Evolutionary conservation across 495 filamentous ascomycete genomes (phyloP).

Genomic region (Penicillium samsonianum): DNA sequence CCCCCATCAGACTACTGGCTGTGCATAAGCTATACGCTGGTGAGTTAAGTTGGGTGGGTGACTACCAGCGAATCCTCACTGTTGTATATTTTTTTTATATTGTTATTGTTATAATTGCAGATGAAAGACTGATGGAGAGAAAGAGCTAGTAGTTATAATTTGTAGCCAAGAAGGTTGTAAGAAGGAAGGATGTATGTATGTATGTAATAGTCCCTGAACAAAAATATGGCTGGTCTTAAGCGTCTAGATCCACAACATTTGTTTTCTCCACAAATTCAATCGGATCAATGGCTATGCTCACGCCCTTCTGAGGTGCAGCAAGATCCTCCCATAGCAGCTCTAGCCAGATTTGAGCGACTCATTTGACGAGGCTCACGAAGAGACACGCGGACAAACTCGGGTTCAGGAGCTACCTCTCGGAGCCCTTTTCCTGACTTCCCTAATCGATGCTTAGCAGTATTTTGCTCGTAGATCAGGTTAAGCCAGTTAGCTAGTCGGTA

Average conservation of each 20-base stretch:
- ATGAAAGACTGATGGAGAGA: too few species aligned
- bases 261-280: not conserved
- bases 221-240: too few species aligned
- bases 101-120: too few species aligned
- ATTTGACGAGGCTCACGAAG: slow-evolving; percentile 16
- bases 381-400: slow-evolving; percentile 14
- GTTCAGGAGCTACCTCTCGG: slow-evolving; percentile 1
- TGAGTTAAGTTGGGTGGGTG: too few species aligned
- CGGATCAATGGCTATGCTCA: slow-evolving; percentile 21
- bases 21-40: too few species aligned
- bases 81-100: too few species aligned
- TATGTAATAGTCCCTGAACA: too few species aligned
- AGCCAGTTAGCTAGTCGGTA: slow-evolving; percentile 58
- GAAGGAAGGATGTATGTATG: too few species aligned
- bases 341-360: slow-evolving; percentile 26
- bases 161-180: too few species aligned
- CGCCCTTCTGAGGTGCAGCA: slow-evolving; percentile 22
- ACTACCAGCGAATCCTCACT: too few species aligned
- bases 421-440: slow-evolving; percentile 7
- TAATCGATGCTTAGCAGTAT: slow-evolving; percentile 21
- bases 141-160: too few species aligned
- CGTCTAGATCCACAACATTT: not conserved
- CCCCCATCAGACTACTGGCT: too few species aligned
- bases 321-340: slow-evolving; percentile 28
- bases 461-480: slow-evolving; percentile 24